phyloP scores from a whole-genome alignment of 805 yeast genomes.

The Sporopachydermia quercuum region DNA sequence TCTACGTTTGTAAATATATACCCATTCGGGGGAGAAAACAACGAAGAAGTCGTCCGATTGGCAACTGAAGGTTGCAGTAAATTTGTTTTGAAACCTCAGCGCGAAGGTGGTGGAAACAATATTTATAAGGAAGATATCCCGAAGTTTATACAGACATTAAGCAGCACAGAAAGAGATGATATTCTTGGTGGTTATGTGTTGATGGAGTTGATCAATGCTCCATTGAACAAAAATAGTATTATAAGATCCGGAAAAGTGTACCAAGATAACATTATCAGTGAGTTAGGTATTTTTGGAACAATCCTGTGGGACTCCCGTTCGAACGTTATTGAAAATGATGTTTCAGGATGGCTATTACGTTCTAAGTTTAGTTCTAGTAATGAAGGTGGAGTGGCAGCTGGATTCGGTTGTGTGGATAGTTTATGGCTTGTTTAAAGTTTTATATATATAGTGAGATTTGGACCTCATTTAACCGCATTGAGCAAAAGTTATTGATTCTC shows the following conservation, averaged over 20 bases:
- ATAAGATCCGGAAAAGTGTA: conserved; percentile 48
- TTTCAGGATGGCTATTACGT: conserved; percentile 76
- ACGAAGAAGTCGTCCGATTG: conserved; percentile 43
- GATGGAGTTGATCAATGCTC: conserved; percentile 86
- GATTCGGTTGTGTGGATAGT: conserved; percentile 93
- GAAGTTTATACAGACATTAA: conserved; percentile 36
- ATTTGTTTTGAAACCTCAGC: conserved; percentile 87
- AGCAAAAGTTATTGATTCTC: neutral
- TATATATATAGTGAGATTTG: too few relatives aligned
- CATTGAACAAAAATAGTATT: conserved; percentile 51
- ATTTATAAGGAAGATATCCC: conserved; percentile 82
- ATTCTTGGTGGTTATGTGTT: conserved; percentile 86
- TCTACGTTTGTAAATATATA: conserved; percentile 75
- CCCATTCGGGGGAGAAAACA: conserved; percentile 65
- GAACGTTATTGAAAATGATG: conserved; percentile 39
- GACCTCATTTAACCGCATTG: too few relatives aligned
- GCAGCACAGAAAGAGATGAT: conserved; percentile 30
- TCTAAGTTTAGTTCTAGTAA: conserved; percentile 77
- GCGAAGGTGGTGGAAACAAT: conserved; percentile 99
- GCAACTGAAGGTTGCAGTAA: conserved; percentile 55
- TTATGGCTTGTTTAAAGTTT: conserved; percentile 36
- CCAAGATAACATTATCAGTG: conserved; percentile 72
- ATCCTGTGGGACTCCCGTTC: conserved; percentile 53
- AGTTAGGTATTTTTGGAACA: conserved; percentile 83
- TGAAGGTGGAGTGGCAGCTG: conserved; percentile 99